Percentiles rank a stretch among this genome's conserved stretches.
Evolutionary conservation across 306 rosid genomes (phyloP).

Genomic region (Cyamopsis tetragonoloba): DNA sequence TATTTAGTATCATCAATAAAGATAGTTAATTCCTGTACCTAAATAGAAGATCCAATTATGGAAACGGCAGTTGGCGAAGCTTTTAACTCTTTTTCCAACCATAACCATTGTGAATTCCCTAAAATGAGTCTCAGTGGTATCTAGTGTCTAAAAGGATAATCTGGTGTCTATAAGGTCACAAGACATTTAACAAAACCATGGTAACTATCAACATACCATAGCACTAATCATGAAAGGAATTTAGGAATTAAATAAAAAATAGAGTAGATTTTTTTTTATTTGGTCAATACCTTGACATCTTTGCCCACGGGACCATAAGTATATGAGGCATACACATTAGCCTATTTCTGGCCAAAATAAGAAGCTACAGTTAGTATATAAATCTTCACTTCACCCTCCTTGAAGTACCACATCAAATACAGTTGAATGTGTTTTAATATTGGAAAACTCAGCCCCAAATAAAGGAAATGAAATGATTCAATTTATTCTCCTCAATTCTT

Average conservation of each 20-base stretch:
- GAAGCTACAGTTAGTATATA: constrained; percentile 22
- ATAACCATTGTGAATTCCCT: constrained; percentile 69
- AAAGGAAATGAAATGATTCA: background rate
- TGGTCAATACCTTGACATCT: constrained; percentile 58
- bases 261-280: background rate
- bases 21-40: constrained; percentile 37
- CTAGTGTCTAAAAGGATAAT: constrained; percentile 62
- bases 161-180: constrained; percentile 17
- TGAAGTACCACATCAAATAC: background rate
- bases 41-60: constrained; percentile 73
- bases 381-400: background rate
- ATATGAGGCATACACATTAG: constrained; percentile 69
- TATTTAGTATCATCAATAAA: background rate
- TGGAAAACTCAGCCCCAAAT: background rate
- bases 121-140: constrained; percentile 81
- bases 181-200: background rate
- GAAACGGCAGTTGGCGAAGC: constrained; percentile 62
- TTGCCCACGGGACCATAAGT: constrained; percentile 62
- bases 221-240: background rate
- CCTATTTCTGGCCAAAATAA: constrained; percentile 63
- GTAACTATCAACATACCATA: background rate
- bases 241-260: background rate
- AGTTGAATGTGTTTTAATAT: background rate
- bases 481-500: background rate
- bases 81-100: constrained; percentile 70